Conservation (phyloP, 129 eudicot species). For the Tanacetum coccineum region DNA sequence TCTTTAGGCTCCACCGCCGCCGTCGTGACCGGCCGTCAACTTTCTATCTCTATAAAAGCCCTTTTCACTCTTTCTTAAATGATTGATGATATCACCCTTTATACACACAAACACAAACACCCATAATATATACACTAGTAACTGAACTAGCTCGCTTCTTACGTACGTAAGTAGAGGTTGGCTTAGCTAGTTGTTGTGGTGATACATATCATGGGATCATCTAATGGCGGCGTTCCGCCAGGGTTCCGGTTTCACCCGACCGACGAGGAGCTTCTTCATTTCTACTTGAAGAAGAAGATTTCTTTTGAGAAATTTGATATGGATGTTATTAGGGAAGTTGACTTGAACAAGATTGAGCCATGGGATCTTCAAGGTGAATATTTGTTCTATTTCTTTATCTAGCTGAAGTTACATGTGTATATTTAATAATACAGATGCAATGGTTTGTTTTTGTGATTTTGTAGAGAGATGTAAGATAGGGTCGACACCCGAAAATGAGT, state of each 20-base stretch:
- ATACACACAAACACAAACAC: background rate
- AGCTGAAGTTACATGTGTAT: background rate
- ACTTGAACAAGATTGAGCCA: conserved; percentile 90
- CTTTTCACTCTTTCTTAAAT: conserved; percentile 27
- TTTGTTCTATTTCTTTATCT: background rate
- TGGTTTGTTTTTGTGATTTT: background rate
- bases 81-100: conserved; percentile 19
- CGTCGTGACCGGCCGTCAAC: conserved; percentile 94
- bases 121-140: conserved; percentile 1
- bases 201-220: conserved; percentile 39
- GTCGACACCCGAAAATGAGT: conserved; percentile 83
- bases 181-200: background rate
- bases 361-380: conserved; percentile 92
- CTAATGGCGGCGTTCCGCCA: conserved; percentile 85
- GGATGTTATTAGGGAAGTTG: conserved; percentile 93
- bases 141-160: conserved; percentile 9
- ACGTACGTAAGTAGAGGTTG: background rate
- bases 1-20: conserved; percentile 68
- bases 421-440: too few relatives aligned
- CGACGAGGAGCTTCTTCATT: conserved; percentile 90
- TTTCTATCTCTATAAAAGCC: conserved; percentile 33
- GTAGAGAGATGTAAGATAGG: conserved; percentile 89
- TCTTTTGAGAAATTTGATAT: conserved; percentile 78
- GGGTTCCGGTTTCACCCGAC: conserved; percentile 97
- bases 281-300: conserved; percentile 84